Conservation (phyloP, 129 eudicot species). For the Tagetes erecta region DNA sequence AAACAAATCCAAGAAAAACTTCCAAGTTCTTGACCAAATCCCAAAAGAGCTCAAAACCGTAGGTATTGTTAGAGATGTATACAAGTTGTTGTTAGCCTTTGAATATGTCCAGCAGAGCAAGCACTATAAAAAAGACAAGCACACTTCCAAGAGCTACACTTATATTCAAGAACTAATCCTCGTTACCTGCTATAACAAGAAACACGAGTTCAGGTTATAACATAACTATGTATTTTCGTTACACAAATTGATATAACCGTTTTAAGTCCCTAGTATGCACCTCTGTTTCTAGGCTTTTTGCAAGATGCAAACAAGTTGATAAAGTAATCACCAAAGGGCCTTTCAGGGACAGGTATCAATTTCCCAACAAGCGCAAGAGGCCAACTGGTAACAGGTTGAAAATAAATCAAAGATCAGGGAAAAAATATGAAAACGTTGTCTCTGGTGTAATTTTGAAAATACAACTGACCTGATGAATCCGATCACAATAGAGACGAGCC, state of each 20-base stretch:
- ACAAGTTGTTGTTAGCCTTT: conserved; percentile 31
- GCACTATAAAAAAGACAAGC: neutral
- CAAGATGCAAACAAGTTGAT: conserved; percentile 19
- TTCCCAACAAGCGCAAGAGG: conserved; percentile 62
- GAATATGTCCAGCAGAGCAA: conserved; percentile 30
- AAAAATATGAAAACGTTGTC: neutral
- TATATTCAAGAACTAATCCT: conserved; percentile 12
- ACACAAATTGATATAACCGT: neutral
- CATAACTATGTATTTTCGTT: neutral
- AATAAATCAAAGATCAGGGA: neutral
- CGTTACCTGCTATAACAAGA: conserved; percentile 32
- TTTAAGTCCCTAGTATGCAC: conserved; percentile 6
- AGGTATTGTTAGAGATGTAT: conserved; percentile 21
- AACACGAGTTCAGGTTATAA: neutral
- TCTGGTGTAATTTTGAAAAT: neutral
- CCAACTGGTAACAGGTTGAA: conserved; percentile 42
- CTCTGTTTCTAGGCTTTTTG: conserved; percentile 21
- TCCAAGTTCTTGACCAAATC: neutral
- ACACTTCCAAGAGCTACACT: neutral
- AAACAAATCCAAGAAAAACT: conserved; percentile 16
- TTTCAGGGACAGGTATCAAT: conserved; percentile 57
- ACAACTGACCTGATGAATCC: conserved; percentile 73
- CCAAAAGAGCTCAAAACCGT: neutral
- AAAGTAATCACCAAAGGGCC: conserved; percentile 45
- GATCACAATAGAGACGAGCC: conserved; percentile 74